A percentile compares a stretch with the other conserved stretches of the same genome.
These are phyloP conservation scores for Glaciozyma martinii DNA, from an alignment of 768 basidiomycete genomes.

Conservation along the genomic window DNA sequence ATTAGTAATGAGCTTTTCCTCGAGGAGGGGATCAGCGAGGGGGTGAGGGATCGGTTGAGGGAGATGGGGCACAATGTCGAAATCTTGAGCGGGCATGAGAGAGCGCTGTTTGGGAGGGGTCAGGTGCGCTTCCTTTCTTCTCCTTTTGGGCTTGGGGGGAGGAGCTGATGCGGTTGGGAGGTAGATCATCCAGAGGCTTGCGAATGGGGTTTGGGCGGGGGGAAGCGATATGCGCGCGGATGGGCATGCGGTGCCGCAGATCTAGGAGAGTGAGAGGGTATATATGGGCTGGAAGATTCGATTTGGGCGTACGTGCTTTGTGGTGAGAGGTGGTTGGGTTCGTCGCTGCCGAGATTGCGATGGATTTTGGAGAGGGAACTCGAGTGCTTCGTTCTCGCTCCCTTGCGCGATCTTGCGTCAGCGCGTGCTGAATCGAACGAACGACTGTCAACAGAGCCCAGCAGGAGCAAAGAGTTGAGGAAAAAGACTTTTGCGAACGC, in stretches of 20 bases:
- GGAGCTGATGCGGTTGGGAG: conserved; percentile 2
- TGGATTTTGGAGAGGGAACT: no score
- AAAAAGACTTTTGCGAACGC: no score
- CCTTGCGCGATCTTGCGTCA: no score
- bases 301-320: no score
- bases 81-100: conserved; percentile 49
- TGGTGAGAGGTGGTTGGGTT: no score
- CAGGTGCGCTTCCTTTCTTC: conserved; percentile 36
- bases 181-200: conserved; percentile 72
- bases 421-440: no score
- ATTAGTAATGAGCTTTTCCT: conserved; percentile 78
- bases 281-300: no score
- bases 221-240: conserved; percentile 59
- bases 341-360: no score
- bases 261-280: neutral
- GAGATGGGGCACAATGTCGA: conserved; percentile 85
- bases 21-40: conserved; percentile 60
- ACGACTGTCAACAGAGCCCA: no score
- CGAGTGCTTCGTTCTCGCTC: no score
- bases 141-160: no score
- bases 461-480: no score
- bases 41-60: conserved; percentile 58
- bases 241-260: conserved; percentile 26
- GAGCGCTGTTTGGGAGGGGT: conserved; percentile 63
- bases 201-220: conserved; percentile 81